phyloP scores from a whole-genome alignment of 2,329 filamentous ascomycete species.

The Monosporascus sp. region DNA sequence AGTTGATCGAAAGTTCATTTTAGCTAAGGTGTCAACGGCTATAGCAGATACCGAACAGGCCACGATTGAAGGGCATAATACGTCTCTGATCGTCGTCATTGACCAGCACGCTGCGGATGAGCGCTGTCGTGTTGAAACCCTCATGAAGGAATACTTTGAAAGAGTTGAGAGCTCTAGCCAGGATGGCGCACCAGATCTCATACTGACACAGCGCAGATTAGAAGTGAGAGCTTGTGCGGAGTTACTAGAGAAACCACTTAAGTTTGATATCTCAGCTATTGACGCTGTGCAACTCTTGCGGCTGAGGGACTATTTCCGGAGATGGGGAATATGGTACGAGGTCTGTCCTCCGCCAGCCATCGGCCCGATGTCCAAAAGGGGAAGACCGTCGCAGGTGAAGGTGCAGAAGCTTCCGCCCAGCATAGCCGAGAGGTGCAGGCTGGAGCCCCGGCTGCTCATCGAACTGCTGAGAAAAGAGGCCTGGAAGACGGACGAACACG shows the following conservation, averaged over 20 bases:
- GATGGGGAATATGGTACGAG: conserved; percentile 72
- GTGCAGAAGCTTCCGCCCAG: conserved; percentile 60
- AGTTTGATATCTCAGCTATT: conserved; percentile 56
- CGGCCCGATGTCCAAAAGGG: not conserved
- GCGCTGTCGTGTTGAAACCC: conserved; percentile 68
- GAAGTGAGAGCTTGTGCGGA: conserved; percentile 25
- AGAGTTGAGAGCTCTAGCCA: not conserved
- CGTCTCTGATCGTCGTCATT: conserved; percentile 60
- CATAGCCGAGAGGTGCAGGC: conserved; percentile 70
- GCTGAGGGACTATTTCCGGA: conserved; percentile 51
- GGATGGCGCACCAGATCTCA: conserved; percentile 1
- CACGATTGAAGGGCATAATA: not conserved
- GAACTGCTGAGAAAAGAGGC: conserved; percentile 70
- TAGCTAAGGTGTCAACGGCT: conserved; percentile 51
- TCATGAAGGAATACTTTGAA: conserved; percentile 54
- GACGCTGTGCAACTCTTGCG: conserved; percentile 56
- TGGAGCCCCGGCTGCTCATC: conserved; percentile 66
- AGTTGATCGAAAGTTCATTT: conserved; percentile 84
- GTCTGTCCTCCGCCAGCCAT: conserved; percentile 18
- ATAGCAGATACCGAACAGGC: conserved; percentile 1
- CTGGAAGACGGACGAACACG: conserved; percentile 56
- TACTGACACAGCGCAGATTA: not conserved
- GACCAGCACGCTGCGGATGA: conserved; percentile 97
- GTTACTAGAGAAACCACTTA: conserved; percentile 46
- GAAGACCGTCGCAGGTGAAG: conserved; percentile 28